Percentiles rank a stretch among this genome's conserved stretches.
phyloP scores from a whole-genome alignment of 139 green algal species.

The Chlamydomonas sphaeroides region DNA sequence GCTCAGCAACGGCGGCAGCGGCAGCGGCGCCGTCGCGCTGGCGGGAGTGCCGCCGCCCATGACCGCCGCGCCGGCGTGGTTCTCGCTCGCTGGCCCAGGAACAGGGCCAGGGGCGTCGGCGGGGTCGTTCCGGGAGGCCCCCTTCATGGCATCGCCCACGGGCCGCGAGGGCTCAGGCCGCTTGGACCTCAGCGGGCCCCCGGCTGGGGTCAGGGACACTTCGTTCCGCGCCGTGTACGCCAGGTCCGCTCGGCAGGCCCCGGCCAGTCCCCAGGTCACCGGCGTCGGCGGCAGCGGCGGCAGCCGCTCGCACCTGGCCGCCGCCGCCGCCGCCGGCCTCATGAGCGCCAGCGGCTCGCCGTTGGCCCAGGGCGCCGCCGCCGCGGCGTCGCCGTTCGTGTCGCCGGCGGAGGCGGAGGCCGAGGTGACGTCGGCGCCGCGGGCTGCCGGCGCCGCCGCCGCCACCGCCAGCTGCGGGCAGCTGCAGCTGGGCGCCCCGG shows the following conservation, averaged over 20 bases:
- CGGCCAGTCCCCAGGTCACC: not conserved
- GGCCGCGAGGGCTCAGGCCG: too few relatives aligned
- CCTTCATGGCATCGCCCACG: too few relatives aligned
- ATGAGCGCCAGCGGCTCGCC: not conserved
- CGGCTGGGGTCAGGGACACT: not conserved
- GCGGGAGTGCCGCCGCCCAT: not conserved
- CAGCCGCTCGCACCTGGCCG: not conserved
- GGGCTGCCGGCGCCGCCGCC: too few relatives aligned
- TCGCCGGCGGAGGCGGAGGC: not conserved
- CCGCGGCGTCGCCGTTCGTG: not conserved
- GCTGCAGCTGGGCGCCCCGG: not conserved
- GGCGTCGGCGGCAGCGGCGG: not conserved
- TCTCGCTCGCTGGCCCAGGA: too few relatives aligned
- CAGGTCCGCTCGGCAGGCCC: not conserved
- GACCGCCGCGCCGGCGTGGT: not conserved
- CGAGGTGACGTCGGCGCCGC: too few relatives aligned
- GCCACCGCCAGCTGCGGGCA: too few relatives aligned
- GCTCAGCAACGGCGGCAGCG: too few relatives aligned
- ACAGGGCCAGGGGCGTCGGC: not conserved
- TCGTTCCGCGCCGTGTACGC: constrained; percentile 30
- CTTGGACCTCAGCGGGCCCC: too few relatives aligned
- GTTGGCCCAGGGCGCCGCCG: not conserved
- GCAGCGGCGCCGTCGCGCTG: too few relatives aligned
- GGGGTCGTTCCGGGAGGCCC: not conserved
- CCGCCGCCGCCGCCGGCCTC: too few relatives aligned